Base-by-base conservation (phyloP, 2,329 filamentous ascomycete species). In the Grosmannia clavigera region DNA sequence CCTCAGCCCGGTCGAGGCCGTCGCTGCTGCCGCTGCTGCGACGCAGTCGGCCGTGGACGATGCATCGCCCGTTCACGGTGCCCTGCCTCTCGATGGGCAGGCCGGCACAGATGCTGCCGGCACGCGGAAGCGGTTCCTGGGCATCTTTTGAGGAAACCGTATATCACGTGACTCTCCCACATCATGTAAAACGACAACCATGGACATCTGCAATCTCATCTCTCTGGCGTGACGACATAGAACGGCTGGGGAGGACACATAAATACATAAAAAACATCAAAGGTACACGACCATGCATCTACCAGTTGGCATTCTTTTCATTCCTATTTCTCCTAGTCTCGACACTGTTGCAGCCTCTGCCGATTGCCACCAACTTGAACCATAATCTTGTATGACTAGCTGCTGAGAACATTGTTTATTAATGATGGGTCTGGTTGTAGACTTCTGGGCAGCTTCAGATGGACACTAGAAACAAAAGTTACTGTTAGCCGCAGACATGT, bases 81-180 rank as follows among this genome's bases (percentile, higher is more conserved):
- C 51, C 33, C 33, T 35, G 33, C 33, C 33, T 2, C 33, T 35
- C n/a, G 33, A 50, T n/a, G 11, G 14, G 11, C 19, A 22, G 50
- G n/a, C 50, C 43, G 33, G 4, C 52, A 1, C 51, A 33, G 14
- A 54, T 2, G 3, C 10, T 2, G 50, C 25, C 2, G 25, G 16
- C 52, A 70, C 69, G 14, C 73, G 84, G 60, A 92, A 91, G 81
- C 92, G 89, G 77, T 92, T 87, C 83, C 76, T 94, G 67, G 90
- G 90, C 16, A 86, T 95, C 68, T 95, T 90, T 80, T 91, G 70
- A 69, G 60, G 60, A 14, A 16, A 25, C 22, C 38, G 19, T 7
- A 31, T 31, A 35, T 35, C 33, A 35, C 33, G 33, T 35, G 14
- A 40, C 38, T 3, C 25, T 46, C 19, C 12, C 46, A 22, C 46